Evolutionary conservation across 2,329 filamentous ascomycete species (phyloP).

Genomic region (Fusarium subtropicale): DNA sequence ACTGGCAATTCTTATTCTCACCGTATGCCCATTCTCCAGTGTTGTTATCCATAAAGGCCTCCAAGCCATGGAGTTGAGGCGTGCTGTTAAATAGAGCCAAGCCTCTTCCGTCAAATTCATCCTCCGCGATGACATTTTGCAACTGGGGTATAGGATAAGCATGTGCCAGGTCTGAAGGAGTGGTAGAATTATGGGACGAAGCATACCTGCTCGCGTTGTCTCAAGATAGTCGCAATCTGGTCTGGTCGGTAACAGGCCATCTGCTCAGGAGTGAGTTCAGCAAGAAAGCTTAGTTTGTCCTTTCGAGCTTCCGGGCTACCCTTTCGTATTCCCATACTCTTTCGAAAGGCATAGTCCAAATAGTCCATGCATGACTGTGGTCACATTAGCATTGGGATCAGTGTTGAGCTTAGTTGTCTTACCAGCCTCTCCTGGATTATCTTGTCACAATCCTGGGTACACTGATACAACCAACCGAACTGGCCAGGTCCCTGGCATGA

Average conservation of each 20-base stretch:
- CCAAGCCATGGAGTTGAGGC: conserved; percentile 31
- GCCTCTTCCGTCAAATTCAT: conserved; percentile 43
- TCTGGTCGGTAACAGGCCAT: conserved; percentile 59
- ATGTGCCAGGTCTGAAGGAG: conserved; percentile 7
- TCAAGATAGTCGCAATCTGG: conserved; percentile 61
- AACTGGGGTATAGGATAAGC: conserved; percentile 23
- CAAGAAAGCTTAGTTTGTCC: conserved; percentile 59
- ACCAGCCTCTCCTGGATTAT: conserved; percentile 49
- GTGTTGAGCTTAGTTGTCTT: not conserved
- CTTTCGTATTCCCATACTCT: conserved; percentile 52
- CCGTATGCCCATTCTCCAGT: conserved; percentile 55
- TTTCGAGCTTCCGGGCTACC: conserved; percentile 56
- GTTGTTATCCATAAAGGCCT: conserved; percentile 24
- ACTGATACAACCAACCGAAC: conserved; percentile 80
- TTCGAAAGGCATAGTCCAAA: conserved; percentile 50
- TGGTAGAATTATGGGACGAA: not conserved
- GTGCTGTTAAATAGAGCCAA: conserved; percentile 37
- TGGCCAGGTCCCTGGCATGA: conserved; percentile 66
- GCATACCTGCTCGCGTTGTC: conserved; percentile 62
- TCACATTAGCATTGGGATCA: conserved; percentile 3
- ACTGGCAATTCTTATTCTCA: conserved; percentile 59
- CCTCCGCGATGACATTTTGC: conserved; percentile 48
- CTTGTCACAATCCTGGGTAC: conserved; percentile 71
- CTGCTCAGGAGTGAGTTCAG: conserved; percentile 57
- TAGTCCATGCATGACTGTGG: conserved; percentile 51